Base-by-base conservation (phyloP, 2,329 filamentous ascomycete genomes). In the Didymella keratinophila region DNA sequence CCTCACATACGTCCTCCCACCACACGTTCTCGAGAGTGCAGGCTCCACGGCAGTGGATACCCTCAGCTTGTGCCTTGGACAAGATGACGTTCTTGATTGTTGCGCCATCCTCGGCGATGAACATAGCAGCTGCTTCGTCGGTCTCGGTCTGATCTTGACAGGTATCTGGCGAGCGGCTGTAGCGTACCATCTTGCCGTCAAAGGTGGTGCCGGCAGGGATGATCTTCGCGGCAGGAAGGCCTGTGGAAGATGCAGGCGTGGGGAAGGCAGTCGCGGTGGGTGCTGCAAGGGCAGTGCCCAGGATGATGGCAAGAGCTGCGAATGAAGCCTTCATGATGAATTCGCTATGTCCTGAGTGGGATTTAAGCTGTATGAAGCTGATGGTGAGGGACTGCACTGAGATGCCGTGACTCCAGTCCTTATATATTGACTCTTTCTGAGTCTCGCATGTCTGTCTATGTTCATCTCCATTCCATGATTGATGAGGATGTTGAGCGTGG, bases 81-180 rank as follows among this genome's bases (percentile, higher is more conserved):
- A 83, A 81, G 66, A 83, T 82, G 64, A 81, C 81, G 63, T 83
- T 83, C 59, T 76, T 78, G 42, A 83, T 71, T 18, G 77, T 79
- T 9, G 78, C 81, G 8, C 81, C 81, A 25, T 77, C 69, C 64
- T 80, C 76, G 79, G 44, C 45, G 14, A 58, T 58, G 50, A 58
- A 58, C 55, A 52, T 57, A 18, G 55, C 78, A 36, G 58, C 58
- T 4, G 61, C 32, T 36, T 36, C 32, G 16, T 36, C 32, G 32
- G 32, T 36, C 32, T 36, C 60, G 7, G 28, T 60, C 23, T 63
- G 60, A 16, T 52, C 57, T 20, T 60, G 30, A 32, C 60, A 63
- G 2, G 57, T 63, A 25, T 61, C 61, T 5, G 61, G 57, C 18
- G 56, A 60, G 20, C 60, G 52, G 6, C 49, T 54, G 43, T 60